Evolutionary conservation across 805 yeast genomes (phyloP).

Genomic region (Ogataea sp.): DNA sequence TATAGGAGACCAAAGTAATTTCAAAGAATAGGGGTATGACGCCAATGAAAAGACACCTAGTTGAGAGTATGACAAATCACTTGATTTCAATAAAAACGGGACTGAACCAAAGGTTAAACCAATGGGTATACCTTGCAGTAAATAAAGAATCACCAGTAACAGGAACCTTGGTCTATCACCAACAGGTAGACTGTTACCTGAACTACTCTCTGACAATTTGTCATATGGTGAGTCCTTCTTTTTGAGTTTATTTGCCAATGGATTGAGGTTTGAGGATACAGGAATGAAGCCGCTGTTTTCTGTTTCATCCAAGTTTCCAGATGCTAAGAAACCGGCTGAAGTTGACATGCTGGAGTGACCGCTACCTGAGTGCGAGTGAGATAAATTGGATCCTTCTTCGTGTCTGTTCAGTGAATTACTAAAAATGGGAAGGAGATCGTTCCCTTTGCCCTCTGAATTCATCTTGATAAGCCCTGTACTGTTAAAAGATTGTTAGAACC

Average conservation of each 20-base stretch:
- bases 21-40: slow-evolving; percentile 89
- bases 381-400: slow-evolving; percentile 7
- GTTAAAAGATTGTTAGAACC: too few relatives aligned
- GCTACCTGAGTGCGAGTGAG: slow-evolving; percentile 9
- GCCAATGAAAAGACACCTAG: slow-evolving; percentile 89
- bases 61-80: slow-evolving; percentile 72
- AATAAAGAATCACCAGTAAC: slow-evolving; percentile 64
- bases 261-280: slow-evolving; percentile 7
- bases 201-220: neutral
- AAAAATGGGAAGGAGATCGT: slow-evolving; percentile 7
- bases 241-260: slow-evolving; percentile 3
- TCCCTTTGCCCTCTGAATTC: neutral
- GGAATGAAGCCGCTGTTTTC: slow-evolving; percentile 1
- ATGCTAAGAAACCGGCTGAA: neutral
- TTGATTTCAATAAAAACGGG: slow-evolving; percentile 79
- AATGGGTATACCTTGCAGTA: slow-evolving; percentile 94
- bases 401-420: slow-evolving; percentile 12
- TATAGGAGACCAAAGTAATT: slow-evolving; percentile 90
- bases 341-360: neutral
- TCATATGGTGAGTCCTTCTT: neutral
- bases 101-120: slow-evolving; percentile 93
- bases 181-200: slow-evolving; percentile 16
- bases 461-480: too few relatives aligned
- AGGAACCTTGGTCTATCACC: slow-evolving; percentile 68
- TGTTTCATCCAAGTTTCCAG: neutral